phyloP scores from a whole-genome alignment of 139 green algal species.

The Marvania coccoides region DNA sequence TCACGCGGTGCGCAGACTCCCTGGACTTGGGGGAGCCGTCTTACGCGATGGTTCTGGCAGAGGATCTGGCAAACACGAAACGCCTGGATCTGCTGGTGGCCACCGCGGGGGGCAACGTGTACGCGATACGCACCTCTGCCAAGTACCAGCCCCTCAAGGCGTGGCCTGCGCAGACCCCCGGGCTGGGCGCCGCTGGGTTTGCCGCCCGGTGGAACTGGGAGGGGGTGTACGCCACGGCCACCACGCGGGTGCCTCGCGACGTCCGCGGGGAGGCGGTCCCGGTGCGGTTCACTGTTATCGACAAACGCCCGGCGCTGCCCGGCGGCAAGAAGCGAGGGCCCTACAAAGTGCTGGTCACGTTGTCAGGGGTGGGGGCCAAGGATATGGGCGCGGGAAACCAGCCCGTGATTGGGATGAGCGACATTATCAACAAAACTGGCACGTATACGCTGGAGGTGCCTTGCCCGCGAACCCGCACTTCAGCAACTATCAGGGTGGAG shows the following conservation, averaged over 20 bases:
- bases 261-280: conserved; percentile 65
- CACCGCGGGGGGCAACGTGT: conserved; percentile 88
- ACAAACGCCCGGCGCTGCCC: conserved; percentile 18
- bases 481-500: conserved; percentile 62
- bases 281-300: conserved; percentile 53
- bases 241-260: conserved; percentile 51
- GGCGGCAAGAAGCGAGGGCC: neutral
- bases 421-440: conserved; percentile 58
- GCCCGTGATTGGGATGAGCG: conserved; percentile 71
- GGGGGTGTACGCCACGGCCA: conserved; percentile 58
- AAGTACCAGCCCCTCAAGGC: conserved; percentile 73
- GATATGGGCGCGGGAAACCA: conserved; percentile 61
- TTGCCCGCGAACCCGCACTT: conserved; percentile 59
- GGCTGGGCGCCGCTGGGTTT: conserved; percentile 57
- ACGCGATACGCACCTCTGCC: conserved; percentile 66
- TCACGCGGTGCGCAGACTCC: conserved; percentile 62
- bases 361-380: conserved; percentile 9
- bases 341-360: neutral
- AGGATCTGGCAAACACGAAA: conserved; percentile 77
- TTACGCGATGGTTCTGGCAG: conserved; percentile 84
- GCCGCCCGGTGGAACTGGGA: conserved; percentile 51
- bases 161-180: conserved; percentile 42
- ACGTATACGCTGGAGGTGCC: conserved; percentile 68
- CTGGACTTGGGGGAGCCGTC: conserved; percentile 87
- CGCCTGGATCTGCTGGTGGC: conserved; percentile 79